phyloP scores from a whole-genome alignment of 805 yeast genomes.

The Ogataea trehalophila region DNA sequence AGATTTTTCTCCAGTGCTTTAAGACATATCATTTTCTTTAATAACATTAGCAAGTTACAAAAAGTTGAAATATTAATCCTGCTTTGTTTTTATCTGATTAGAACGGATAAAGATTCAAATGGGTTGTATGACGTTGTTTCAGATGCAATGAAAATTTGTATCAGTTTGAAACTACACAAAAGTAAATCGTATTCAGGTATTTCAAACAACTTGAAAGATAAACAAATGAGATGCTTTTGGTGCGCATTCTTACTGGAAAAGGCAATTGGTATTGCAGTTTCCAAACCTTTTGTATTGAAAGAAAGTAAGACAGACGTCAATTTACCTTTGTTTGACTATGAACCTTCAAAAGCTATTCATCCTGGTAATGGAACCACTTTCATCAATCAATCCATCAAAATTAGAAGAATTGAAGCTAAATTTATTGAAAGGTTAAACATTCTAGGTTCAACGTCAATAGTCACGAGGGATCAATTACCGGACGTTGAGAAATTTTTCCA shows the following conservation, averaged over 20 bases:
- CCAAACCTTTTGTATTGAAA: constrained; percentile 49
- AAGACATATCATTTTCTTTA: constrained; percentile 46
- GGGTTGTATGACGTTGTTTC: constrained; percentile 48
- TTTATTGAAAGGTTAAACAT: constrained; percentile 51
- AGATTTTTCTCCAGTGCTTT: constrained; percentile 57
- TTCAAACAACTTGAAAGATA: constrained; percentile 25
- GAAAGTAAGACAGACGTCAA: constrained; percentile 46
- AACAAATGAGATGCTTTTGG: constrained; percentile 56
- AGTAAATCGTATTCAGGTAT: constrained; percentile 31
- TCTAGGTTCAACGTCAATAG: constrained; percentile 25
- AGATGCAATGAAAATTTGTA: constrained; percentile 47
- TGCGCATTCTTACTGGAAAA: constrained; percentile 58
- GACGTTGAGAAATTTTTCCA: constrained; percentile 48
- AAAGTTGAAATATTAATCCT: constrained; percentile 50
- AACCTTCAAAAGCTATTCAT: constrained; percentile 35
- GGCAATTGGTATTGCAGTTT: constrained; percentile 57
- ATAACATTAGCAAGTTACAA: constrained; percentile 36
- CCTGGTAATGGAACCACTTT: constrained; percentile 35
- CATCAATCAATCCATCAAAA: constrained; percentile 51
- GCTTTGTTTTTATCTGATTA: constrained; percentile 48
- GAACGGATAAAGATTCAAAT: constrained; percentile 58
- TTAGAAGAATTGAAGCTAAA: constrained; percentile 55
- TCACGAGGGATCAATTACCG: constrained; percentile 38
- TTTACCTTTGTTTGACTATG: constrained; percentile 46
- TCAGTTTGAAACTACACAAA: constrained; percentile 33